These are phyloP conservation scores for Exserohilum turcica DNA, from an alignment of 2,329 filamentous ascomycete genomes.

Conservation along the genomic window DNA sequence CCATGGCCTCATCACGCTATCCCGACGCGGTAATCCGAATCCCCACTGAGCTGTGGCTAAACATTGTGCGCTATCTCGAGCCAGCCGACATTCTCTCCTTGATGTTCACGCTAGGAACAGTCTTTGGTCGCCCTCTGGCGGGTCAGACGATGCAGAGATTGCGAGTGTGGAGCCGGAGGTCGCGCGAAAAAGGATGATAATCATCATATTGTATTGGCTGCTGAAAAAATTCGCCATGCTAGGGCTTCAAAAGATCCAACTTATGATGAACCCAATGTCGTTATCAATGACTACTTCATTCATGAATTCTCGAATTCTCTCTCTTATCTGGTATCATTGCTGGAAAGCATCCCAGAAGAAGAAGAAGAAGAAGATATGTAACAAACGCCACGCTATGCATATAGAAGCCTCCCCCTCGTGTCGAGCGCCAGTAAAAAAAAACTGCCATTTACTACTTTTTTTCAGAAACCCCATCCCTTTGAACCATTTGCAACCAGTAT, in stretches of 20 bases:
- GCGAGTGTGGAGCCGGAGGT: slow-evolving; percentile 24
- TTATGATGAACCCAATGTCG: too few species aligned
- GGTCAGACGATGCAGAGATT: slow-evolving; percentile 17
- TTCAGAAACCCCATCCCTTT: too few species aligned
- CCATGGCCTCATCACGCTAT: background rate
- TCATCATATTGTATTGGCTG: too few species aligned
- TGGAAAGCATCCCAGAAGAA: too few species aligned
- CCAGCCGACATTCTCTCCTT: slow-evolving; percentile 49
- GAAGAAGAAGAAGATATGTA: background rate
- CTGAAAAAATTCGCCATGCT: too few species aligned
- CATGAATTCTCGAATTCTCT: background rate
- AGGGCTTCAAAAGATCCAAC: too few species aligned
- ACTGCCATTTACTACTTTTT: background rate
- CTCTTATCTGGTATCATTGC: too few species aligned
- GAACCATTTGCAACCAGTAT: background rate
- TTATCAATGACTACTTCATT: background rate
- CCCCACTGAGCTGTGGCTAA: slow-evolving; percentile 50
- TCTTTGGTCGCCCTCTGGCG: slow-evolving; percentile 16
- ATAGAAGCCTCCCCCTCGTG: background rate
- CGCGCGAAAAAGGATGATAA: slow-evolving; percentile 3
- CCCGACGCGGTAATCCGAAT: slow-evolving; percentile 22
- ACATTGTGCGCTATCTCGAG: slow-evolving; percentile 47
- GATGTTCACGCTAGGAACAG: slow-evolving; percentile 39
- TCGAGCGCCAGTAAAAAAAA: slow-evolving; percentile 4
- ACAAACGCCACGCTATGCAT: slow-evolving; percentile 27